phyloP scores from a whole-genome alignment of 805 yeast genomes.

The Candida anglica region DNA sequence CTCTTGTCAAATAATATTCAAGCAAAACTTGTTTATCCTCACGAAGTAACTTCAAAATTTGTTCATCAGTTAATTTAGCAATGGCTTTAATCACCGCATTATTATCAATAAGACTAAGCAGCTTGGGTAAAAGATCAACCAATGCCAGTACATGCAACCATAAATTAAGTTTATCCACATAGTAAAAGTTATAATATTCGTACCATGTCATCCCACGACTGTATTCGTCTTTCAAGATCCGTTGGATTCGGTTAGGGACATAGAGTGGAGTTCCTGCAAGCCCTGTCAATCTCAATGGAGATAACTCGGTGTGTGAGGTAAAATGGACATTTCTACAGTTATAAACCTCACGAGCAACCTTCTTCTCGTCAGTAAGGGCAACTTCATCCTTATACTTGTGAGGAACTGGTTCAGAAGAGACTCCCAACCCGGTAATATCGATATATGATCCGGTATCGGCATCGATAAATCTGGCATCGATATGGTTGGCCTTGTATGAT shows the following conservation, averaged over 20 bases:
- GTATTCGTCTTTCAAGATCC: slow-evolving; percentile 23
- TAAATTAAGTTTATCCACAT: slow-evolving; percentile 17
- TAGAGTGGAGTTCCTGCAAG: slow-evolving; percentile 49
- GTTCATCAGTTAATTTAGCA: slow-evolving; percentile 13
- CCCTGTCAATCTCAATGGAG: slow-evolving; percentile 49
- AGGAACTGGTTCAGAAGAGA: slow-evolving; percentile 17
- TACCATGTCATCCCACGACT: slow-evolving; percentile 16
- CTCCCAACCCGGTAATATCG: slow-evolving; percentile 49
- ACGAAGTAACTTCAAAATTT: slow-evolving; percentile 16
- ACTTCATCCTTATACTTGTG: slow-evolving; percentile 12
- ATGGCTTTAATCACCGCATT: slow-evolving; percentile 9
- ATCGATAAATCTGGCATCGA: slow-evolving; percentile 54
- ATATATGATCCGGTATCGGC: slow-evolving; percentile 55
- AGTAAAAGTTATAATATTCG: slow-evolving; percentile 16
- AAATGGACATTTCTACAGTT: slow-evolving; percentile 64
- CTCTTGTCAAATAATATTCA: slow-evolving; percentile 23
- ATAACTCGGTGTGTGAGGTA: slow-evolving; percentile 43
- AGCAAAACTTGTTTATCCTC: slow-evolving; percentile 18
- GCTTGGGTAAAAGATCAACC: slow-evolving; percentile 8
- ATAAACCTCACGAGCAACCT: slow-evolving; percentile 20
- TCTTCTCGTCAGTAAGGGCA: slow-evolving; percentile 4
- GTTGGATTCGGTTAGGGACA: slow-evolving; percentile 21
- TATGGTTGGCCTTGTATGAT: slow-evolving; percentile 23
- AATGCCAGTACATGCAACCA: slow-evolving; percentile 14
- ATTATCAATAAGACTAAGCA: slow-evolving; percentile 7